Evolutionary conservation across 2,329 filamentous ascomycete species (phyloP).

Genomic region (Penicillium brasilianum): DNA sequence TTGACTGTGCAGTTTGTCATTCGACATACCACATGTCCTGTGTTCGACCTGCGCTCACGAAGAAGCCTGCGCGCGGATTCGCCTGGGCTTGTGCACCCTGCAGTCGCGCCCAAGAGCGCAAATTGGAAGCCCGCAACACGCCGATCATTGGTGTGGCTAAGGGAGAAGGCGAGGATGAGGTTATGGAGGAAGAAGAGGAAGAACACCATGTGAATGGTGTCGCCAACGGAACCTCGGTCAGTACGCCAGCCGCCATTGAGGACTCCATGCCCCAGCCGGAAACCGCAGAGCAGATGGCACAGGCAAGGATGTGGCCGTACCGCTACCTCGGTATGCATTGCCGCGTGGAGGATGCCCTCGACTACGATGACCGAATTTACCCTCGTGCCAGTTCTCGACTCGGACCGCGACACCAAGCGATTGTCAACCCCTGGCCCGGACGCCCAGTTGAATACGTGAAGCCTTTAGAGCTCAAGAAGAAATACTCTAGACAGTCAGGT

Average conservation of each 20-base stretch:
- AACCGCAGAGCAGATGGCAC: slow-evolving; percentile 86
- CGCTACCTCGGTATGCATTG: slow-evolving; percentile 95
- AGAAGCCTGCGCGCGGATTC: slow-evolving; percentile 96
- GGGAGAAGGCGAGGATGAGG: slow-evolving; percentile 66
- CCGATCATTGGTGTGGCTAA: slow-evolving; percentile 66
- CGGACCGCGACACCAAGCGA: slow-evolving; percentile 89
- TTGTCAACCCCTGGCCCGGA: slow-evolving; percentile 82
- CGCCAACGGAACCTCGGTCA: slow-evolving; percentile 64
- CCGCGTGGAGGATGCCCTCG: slow-evolving; percentile 89
- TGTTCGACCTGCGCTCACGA: slow-evolving; percentile 86
- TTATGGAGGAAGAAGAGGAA: slow-evolving; percentile 69
- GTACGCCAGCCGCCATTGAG: slow-evolving; percentile 63
- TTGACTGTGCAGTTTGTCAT: slow-evolving; percentile 93
- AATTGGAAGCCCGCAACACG: slow-evolving; percentile 86
- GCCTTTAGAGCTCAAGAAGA: slow-evolving; percentile 81
- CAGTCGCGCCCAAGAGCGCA: slow-evolving; percentile 92
- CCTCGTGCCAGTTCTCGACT: slow-evolving; percentile 91
- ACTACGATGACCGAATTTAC: slow-evolving; percentile 97
- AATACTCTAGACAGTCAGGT: slow-evolving; percentile 63
- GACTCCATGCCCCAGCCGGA: slow-evolving; percentile 63
- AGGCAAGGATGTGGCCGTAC: slow-evolving; percentile 95
- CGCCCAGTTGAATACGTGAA: slow-evolving; percentile 89
- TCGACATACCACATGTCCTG: slow-evolving; percentile 99
- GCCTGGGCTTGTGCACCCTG: slow-evolving; percentile 97
- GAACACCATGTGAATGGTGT: slow-evolving; percentile 68